Conservation (phyloP, 805 yeast genomes). For the Hanseniaspora valbyensis region DNA sequence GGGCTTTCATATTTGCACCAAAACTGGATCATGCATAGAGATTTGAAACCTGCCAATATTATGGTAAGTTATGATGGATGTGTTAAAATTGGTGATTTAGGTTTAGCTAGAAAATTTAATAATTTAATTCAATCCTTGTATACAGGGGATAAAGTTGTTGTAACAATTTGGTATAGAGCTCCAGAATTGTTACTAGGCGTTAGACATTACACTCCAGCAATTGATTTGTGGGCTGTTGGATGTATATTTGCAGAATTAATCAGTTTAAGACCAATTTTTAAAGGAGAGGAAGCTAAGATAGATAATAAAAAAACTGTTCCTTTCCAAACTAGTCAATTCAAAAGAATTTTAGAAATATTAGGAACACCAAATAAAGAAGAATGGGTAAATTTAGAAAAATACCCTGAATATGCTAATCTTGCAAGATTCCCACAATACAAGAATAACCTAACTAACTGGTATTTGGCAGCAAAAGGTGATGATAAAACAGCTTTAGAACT, state of each 20-base stretch:
- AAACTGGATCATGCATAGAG: constrained; percentile 93
- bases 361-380: constrained; percentile 73
- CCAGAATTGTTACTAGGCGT: constrained; percentile 87
- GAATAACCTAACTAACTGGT: constrained; percentile 69
- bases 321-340: constrained; percentile 84
- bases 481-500: constrained; percentile 59
- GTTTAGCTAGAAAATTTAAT: constrained; percentile 77
- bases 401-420: constrained; percentile 67
- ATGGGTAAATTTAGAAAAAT: constrained; percentile 70
- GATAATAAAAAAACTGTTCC: constrained; percentile 89
- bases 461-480: constrained; percentile 65
- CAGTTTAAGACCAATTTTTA: constrained; percentile 82
- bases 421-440: constrained; percentile 42
- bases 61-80: constrained; percentile 85
- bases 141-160: constrained; percentile 91
- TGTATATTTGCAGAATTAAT: constrained; percentile 86
- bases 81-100: constrained; percentile 93
- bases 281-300: constrained; percentile 95
- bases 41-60: constrained; percentile 92
- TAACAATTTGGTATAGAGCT: constrained; percentile 93
- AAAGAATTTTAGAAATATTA: constrained; percentile 80
- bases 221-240: constrained; percentile 93
- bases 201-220: constrained; percentile 82
- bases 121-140: constrained; percentile 78
- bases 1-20: constrained; percentile 89